Percentiles rank a stretch among this genome's conserved stretches.
Evolutionary conservation across 1,284 basidiomycete species (phyloP).

Genomic region (Cryptococcus sp.): DNA sequence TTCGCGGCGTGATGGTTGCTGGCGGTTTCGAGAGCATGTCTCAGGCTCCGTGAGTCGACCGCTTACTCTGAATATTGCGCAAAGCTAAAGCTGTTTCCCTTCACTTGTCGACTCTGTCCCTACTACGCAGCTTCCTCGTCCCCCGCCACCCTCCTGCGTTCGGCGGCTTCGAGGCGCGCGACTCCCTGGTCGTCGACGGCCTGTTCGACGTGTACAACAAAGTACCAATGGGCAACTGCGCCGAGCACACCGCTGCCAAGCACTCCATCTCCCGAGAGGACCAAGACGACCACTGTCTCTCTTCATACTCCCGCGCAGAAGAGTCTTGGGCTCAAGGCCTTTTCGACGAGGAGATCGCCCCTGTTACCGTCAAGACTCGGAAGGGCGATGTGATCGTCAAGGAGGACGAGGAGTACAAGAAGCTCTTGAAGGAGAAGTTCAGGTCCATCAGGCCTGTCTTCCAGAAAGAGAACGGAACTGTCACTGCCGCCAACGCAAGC

Average conservation of each 20-base stretch:
- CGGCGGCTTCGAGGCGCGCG: slow-evolving; percentile 83
- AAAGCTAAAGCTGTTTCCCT: background rate
- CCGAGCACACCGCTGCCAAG: slow-evolving; percentile 82
- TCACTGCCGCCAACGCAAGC: slow-evolving; percentile 96
- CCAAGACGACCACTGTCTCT: slow-evolving; percentile 86
- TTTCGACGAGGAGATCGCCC: slow-evolving; percentile 86
- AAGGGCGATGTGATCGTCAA: slow-evolving; percentile 86
- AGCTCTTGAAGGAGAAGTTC: slow-evolving; percentile 89
- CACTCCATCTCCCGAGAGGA: slow-evolving; percentile 79
- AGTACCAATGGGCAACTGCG: slow-evolving; percentile 95
- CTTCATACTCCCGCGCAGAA: slow-evolving; percentile 90
- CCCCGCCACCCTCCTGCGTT: slow-evolving; percentile 85
- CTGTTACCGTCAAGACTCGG: slow-evolving; percentile 90
- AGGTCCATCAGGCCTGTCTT: slow-evolving; percentile 84
- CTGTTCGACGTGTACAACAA: slow-evolving; percentile 96
- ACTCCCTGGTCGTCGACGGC: slow-evolving; percentile 89
- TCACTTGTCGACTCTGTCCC: background rate
- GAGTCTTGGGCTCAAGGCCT: slow-evolving; percentile 83
- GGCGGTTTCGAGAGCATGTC: slow-evolving; percentile 99
- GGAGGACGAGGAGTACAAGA: slow-evolving; percentile 98
- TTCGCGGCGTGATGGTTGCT: slow-evolving; percentile 77
- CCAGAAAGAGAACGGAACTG: slow-evolving; percentile 79
- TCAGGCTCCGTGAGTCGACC: slow-evolving; percentile 74
- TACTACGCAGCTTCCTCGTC: slow-evolving; percentile 72
- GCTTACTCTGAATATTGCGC: background rate